phyloP scores from a whole-genome alignment of 805 yeast species.

The Ogataea methanolica region DNA sequence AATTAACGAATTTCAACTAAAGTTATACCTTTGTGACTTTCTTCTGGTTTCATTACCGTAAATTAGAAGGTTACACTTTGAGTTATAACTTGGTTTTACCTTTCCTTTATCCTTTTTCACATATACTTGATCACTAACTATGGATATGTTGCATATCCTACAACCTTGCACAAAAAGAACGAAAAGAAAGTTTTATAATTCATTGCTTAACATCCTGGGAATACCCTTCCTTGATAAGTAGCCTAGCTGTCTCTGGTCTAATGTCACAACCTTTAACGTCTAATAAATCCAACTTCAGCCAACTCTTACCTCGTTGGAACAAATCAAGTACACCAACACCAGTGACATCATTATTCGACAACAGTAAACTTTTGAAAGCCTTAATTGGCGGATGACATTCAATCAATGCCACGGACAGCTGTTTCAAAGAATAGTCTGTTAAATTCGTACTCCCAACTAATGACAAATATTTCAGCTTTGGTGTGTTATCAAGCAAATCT shows the following conservation, averaged over 20 bases:
- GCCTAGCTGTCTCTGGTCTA: slow-evolving; percentile 13
- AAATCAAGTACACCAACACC: slow-evolving; percentile 21
- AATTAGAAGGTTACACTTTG: no score
- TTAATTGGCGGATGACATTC: slow-evolving; percentile 1
- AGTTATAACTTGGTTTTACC: no score
- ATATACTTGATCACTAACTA: not conserved
- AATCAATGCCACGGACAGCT: slow-evolving; percentile 8
- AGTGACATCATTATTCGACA: slow-evolving; percentile 19
- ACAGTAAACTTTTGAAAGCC: slow-evolving; percentile 9
- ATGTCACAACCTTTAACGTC: slow-evolving; percentile 16
- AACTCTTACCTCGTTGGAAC: slow-evolving; percentile 19
- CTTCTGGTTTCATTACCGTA: no score
- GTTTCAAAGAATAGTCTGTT: slow-evolving; percentile 16
- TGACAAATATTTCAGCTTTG: slow-evolving; percentile 11
- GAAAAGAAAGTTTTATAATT: no score
- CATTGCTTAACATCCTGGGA: slow-evolving; percentile 2
- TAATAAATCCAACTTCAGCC: slow-evolving; percentile 13
- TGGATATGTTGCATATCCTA: not conserved
- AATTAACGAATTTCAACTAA: no score
- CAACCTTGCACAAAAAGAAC: no score
- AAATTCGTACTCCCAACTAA: slow-evolving; percentile 17
- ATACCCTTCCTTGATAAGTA: slow-evolving; percentile 10
- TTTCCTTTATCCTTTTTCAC: no score
- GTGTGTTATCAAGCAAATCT: slow-evolving; percentile 9
- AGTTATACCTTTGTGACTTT: no score